Base-by-base conservation (phyloP, 1,284 basidiomycete genomes). In the Schizophyllum commune region DNA sequence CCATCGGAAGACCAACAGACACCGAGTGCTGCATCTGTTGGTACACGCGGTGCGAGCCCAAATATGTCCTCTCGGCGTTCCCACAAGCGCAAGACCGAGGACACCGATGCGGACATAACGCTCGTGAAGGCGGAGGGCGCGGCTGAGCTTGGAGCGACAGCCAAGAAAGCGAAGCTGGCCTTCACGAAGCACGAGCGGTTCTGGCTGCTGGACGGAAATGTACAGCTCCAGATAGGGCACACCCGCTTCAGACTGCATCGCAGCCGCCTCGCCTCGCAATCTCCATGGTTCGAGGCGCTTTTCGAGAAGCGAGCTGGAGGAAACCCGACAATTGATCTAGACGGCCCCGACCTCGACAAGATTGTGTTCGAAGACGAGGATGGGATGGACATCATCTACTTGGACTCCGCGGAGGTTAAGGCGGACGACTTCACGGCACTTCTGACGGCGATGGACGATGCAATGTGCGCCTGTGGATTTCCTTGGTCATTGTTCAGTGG, bases 171-270 rank as follows among this genome's bases (percentile, higher is more conserved):
- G 21, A 55, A 53, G 17, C 56, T 60, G 3, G 13, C 57, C 8
- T 65, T 63, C 32, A 32, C 55, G 17, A 66, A 64, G 32, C 66
- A 68, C 58, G 52, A 58, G 6, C 58, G 58, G 1, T 75, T 73
- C 61, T 77, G 76, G 75, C 67, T 69, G 34, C 67, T 72, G 2
- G 77, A 78, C 59, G 76, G 75, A 8, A 74, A 72, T 8, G 68
- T 75, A 20, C 64, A 75, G 20, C 47, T 78, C 8, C 69, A 72
- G 52, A 66, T 76, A 21, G 68, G 68, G 5, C 60, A 65, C 32
- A 72, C 66, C 0, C 64, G 71, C 13, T 77, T 77, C 65, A 70
- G 68, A n/a, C 63, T 77, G 13, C 75, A 76, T 57, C 69, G 72
- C 5, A 76, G 75, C 57, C 70, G 72, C 9, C 65, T 78, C 1